Conservation (phyloP, 768 basidiomycete species). For the Suillus weaverae region DNA sequence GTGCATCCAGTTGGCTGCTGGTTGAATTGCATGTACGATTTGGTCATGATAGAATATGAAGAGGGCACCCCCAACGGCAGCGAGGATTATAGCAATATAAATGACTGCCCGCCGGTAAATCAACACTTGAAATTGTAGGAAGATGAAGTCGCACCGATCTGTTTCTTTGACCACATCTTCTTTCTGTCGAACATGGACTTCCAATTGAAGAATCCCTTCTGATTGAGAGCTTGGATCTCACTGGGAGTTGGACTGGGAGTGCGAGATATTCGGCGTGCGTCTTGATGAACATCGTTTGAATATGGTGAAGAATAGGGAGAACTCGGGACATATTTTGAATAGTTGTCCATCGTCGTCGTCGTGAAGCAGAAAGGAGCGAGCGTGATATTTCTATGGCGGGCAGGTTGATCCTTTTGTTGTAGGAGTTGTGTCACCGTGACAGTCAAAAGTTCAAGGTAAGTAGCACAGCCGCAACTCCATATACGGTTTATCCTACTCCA, state of each 20-base stretch:
- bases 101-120: slow-evolving; percentile 33
- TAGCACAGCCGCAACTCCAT: neutral
- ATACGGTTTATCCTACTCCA: neutral
- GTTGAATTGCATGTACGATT: slow-evolving; percentile 48
- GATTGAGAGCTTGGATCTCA: slow-evolving; percentile 46
- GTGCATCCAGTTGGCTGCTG: slow-evolving; percentile 48
- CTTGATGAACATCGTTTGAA: slow-evolving; percentile 7
- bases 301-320: slow-evolving; percentile 10
- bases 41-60: slow-evolving; percentile 64
- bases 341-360: slow-evolving; percentile 18
- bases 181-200: slow-evolving; percentile 42
- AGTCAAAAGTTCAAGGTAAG: neutral
- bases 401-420: neutral
- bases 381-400: neutral
- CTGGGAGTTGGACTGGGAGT: slow-evolving; percentile 70
- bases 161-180: slow-evolving; percentile 57
- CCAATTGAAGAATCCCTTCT: slow-evolving; percentile 46
- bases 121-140: neutral
- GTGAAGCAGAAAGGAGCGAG: neutral
- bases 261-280: slow-evolving; percentile 26
- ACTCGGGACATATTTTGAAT: slow-evolving; percentile 10
- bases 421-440: slow-evolving; percentile 2
- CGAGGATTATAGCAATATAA: slow-evolving; percentile 49
- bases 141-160: slow-evolving; percentile 48
- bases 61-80: slow-evolving; percentile 50